Conservation (phyloP, 441 rosid species). For the Mallotus japonicus region DNA sequence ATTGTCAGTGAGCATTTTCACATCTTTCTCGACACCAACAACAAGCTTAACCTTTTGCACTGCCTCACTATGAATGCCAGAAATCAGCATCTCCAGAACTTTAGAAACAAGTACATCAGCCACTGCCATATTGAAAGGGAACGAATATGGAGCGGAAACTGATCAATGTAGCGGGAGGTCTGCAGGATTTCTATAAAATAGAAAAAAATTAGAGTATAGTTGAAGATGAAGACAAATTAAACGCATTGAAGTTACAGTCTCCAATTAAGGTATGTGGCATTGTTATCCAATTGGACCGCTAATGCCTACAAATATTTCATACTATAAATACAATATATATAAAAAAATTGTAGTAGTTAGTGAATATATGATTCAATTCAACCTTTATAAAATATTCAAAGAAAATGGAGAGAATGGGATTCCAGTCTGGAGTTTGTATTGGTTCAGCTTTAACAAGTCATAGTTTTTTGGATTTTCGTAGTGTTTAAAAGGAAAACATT, state of each 20-base stretch:
- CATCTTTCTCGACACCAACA: too few relatives aligned
- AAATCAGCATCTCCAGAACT: too few relatives aligned
- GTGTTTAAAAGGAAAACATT: too few relatives aligned
- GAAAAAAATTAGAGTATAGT: background rate
- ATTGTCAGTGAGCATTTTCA: too few relatives aligned
- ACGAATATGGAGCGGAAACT: too few relatives aligned
- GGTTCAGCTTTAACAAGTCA: background rate
- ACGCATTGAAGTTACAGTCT: constrained; percentile 15
- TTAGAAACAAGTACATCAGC: too few relatives aligned
- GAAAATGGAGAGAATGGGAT: background rate
- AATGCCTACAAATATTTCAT: background rate
- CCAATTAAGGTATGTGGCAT: constrained; percentile 5
- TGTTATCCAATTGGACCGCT: constrained; percentile 6
- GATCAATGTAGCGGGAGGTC: too few relatives aligned
- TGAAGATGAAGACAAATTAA: background rate
- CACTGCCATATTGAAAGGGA: too few relatives aligned
- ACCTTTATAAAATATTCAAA: background rate
- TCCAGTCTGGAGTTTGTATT: background rate
- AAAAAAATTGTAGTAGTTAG: too few relatives aligned
- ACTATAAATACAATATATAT: background rate
- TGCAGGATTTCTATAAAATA: constrained; percentile 1
- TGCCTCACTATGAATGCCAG: too few relatives aligned
- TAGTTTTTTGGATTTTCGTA: background rate
- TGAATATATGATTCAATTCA: background rate
- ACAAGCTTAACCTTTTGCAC: too few relatives aligned